Conservation (phyloP, 805 yeast genomes). For the Saccharomycopsis sp. region DNA sequence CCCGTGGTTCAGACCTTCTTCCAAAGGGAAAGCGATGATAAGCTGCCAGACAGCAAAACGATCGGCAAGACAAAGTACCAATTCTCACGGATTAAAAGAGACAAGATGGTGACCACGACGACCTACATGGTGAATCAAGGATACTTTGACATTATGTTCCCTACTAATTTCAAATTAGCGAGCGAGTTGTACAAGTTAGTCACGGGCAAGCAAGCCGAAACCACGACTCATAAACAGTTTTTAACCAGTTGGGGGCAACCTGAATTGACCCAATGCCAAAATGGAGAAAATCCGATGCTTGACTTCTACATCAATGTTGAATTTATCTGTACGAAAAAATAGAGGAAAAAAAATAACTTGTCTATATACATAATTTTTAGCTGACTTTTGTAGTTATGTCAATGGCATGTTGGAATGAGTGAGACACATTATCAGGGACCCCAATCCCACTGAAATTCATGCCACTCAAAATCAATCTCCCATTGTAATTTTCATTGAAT, state of each 20-base stretch:
- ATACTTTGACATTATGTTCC: slow-evolving; percentile 78
- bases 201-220: slow-evolving; percentile 50
- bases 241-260: slow-evolving; percentile 62
- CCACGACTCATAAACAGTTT: slow-evolving; percentile 56
- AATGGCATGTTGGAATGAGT: slow-evolving; percentile 52
- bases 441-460: slow-evolving; percentile 82
- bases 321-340: slow-evolving; percentile 38
- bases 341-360: neutral
- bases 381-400: neutral
- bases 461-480: slow-evolving; percentile 59
- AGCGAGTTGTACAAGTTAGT: slow-evolving; percentile 56
- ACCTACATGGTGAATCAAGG: slow-evolving; percentile 84
- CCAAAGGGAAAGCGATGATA: neutral
- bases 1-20: slow-evolving; percentile 22
- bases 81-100: slow-evolving; percentile 27
- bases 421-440: slow-evolving; percentile 77
- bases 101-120: slow-evolving; percentile 59
- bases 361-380: too few species aligned
- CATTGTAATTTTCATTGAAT: slow-evolving; percentile 31
- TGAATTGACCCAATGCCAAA: slow-evolving; percentile 58
- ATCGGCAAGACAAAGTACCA: slow-evolving; percentile 10
- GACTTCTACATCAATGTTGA: slow-evolving; percentile 71
- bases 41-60: too few species aligned
- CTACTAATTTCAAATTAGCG: slow-evolving; percentile 65
- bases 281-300: slow-evolving; percentile 81